phyloP scores from a whole-genome alignment of 768 basidiomycete species.

The Favolaschia claudopus region DNA sequence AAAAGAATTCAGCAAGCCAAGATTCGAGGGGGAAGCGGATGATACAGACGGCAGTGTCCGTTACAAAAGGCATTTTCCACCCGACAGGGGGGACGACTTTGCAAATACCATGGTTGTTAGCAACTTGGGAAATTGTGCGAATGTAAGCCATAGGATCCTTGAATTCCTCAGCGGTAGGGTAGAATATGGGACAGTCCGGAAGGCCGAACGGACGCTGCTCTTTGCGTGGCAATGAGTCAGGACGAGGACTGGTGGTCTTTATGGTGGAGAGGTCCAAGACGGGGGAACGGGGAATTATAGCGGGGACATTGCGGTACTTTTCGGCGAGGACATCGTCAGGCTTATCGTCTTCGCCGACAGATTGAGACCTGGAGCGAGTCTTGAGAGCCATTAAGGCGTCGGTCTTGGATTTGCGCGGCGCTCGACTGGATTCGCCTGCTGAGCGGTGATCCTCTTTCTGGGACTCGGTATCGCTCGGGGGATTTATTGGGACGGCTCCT shows the following conservation, averaged over 20 bases:
- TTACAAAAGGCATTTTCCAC: slow-evolving; percentile 97
- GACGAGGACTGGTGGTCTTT: slow-evolving; percentile 67
- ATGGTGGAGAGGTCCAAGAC: slow-evolving; percentile 73
- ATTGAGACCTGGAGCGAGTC: slow-evolving; percentile 66
- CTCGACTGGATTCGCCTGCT: slow-evolving; percentile 62
- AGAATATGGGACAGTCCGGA: slow-evolving; percentile 88
- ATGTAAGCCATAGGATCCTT: slow-evolving; percentile 95
- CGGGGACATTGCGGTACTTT: slow-evolving; percentile 56
- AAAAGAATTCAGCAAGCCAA: slow-evolving; percentile 41
- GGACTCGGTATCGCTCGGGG: slow-evolving; percentile 42
- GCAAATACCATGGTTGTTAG: slow-evolving; percentile 86
- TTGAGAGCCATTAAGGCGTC: slow-evolving; percentile 84
- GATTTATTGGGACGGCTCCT: slow-evolving; percentile 71
- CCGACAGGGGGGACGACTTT: slow-evolving; percentile 93
- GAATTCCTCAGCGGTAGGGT: slow-evolving; percentile 91
- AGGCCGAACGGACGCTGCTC: slow-evolving; percentile 83
- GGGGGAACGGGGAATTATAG: slow-evolving; percentile 66
- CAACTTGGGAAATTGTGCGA: slow-evolving; percentile 75
- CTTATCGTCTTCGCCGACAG: slow-evolving; percentile 63
- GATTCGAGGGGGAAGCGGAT: slow-evolving; percentile 43
- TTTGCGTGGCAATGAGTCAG: slow-evolving; percentile 43
- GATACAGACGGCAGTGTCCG: slow-evolving; percentile 85
- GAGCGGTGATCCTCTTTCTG: slow-evolving; percentile 46
- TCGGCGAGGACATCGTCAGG: slow-evolving; percentile 54
- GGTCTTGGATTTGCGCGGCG: slow-evolving; percentile 91